Evolutionary conservation across 768 basidiomycete genomes (phyloP), one percentile per base, ranked within the genome.

Genomic region (Hygrocybe coccinea): DNA sequence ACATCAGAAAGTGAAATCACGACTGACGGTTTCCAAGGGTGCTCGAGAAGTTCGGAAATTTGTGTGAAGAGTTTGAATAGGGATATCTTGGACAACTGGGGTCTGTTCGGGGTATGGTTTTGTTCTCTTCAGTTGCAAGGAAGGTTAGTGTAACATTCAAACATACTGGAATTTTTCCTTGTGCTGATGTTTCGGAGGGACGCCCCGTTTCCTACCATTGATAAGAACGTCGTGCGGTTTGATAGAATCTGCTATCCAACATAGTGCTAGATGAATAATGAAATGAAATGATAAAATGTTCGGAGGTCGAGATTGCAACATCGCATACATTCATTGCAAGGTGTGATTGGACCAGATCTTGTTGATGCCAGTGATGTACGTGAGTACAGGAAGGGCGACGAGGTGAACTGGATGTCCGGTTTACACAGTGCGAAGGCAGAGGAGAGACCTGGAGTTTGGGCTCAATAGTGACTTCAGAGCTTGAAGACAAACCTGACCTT

Each of bases 171-270:
- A 83, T 66, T 85, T 85, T 6, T 78, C 70, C 33, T 77, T 77
- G 58, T 80, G 74, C 22, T 86, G 77, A 62, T 89, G 81, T 64
- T 88, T 91, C 0, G 85, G 80, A 10, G 87, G 73, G 1, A 88
- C 82, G 1, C 91, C 91, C 44, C 91, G 83, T 62, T 80, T 85
- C n/a, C 85, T 71, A 2, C 91, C 91, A 58, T 89, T 89, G 59
- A 89, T 88, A 45, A 92, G 64, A 19, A 90, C 77, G 64, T 95
- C 89, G 25, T 71, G 65, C 5, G 71, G 57, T n/a, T 62, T 59
- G 1, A 62, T 52, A 0, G 76, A 72, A 47, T 82, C 82, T 12
- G 83, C 79, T 2, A 82, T 70, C 85, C 85, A 94, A 53, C 81
- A 88, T 9, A 92, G 67, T 0, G 88, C 90, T 91, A 64, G 25